Base-by-base conservation (phyloP, 805 yeast genomes). In the Sugiyamaella smithiae region DNA sequence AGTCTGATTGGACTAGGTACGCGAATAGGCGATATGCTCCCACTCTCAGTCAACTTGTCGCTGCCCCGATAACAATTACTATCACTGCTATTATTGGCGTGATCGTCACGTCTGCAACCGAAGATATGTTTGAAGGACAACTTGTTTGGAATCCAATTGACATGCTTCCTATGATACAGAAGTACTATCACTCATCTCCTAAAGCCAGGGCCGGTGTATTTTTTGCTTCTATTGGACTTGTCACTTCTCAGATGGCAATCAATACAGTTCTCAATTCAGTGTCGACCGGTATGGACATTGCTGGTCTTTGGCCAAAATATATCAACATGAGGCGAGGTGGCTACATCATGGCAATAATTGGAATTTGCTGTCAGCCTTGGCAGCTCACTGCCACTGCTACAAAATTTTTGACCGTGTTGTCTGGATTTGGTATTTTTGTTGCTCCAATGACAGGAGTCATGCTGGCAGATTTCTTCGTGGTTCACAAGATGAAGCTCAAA, bases 111-210 rank as follows among this genome's bases (percentile, higher is more conserved):
- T 72, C 74, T 23, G 73, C 78, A 2, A 64, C 74, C 24, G 50
- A 63, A 20, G 66, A 63, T 9, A 56, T 67, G 4, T 73, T 67
- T 51, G n/a, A n/a, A n/a, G 76, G 74, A 22, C 66, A 63, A 33
- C 63, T 66, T 43, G 56, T 71, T 36, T 77, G 82, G 82, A 68
- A 70, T 52, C 82, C 81, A 2, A 69, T 70, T 47, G 66, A 66
- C 41, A 63, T 41, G 1, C 56, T 61, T 46, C 59, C 62, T 52
- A 73, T 77, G 77, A 32, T 75, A 47, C 46, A 62, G 2, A 66
- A 68, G 20, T 57, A 63, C 46, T 70, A 72, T 51, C 55, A 17
- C 12, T 36, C 40, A 5, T 29, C 66, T 12, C 54, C 69, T 19
- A 64, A 60, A 38, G 62, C 71, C 8, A 67, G 81, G 45, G 77